Base-by-base conservation (phyloP, 2,329 filamentous ascomycete genomes). In the Claviceps maximensis region DNA sequence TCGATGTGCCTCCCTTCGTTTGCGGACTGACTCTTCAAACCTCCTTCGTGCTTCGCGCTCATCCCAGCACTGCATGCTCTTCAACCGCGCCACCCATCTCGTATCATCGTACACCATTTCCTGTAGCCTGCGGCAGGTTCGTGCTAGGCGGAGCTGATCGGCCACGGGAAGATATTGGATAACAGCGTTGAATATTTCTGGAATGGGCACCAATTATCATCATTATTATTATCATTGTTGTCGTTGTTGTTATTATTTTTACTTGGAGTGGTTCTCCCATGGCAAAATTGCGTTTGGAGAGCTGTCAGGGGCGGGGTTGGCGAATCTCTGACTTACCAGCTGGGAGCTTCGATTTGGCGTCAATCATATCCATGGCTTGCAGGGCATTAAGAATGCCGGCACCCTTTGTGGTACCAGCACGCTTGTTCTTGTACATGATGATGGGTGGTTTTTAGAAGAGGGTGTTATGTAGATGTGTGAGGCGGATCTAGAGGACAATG, bases 91-190 rank as follows among this genome's bases (percentile, higher is more conserved):
- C 41, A 97, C 86, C 93, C 93, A 98, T 72, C 91, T 80, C 49
- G 89, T 88, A 68, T 98, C 93, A 67, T 98, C 93, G 69, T 97
- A 98, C 3, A 96, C 90, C 90, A 98, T 98, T 70, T 98, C 93
- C 65, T 86, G 85, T 77, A 97, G 81, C 56, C 88, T 86, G 64
- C 81, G 86, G 54, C 89, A 95, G 25, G 87, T 83, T 57, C 85
- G 83, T 46, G 93, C 91, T 65, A 89, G 91, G 59, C 83, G 82
- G 65, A 97, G 79, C 62, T 95, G 83, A 67, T 96, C 91, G 55
- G 84, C 74, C 29, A 95, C 79, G 41, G 88, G 86, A 41, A 97
- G 80, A 71, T 94, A 89, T 65, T 96, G 89, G 64, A 98, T 79
- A 59, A 98, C 89, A 0, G 83, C 79, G 31, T 86, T 85, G 60